These are phyloP conservation scores for Primulina tabacum DNA, from an alignment of 257 asterid genomes.

Conservation along the genomic window DNA sequence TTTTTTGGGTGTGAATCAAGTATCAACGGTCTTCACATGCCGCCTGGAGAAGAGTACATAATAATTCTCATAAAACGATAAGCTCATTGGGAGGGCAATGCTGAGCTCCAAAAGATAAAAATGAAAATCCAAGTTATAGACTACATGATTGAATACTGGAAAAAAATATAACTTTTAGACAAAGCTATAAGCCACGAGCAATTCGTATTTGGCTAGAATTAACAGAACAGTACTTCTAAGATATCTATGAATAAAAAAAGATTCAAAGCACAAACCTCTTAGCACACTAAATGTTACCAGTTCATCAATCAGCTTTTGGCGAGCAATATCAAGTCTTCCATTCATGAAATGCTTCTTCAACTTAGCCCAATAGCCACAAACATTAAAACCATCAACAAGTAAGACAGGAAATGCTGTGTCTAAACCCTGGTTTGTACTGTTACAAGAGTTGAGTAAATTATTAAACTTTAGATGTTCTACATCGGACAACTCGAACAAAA, in stretches of 20 bases:
- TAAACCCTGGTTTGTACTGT: slow-evolving; percentile 80
- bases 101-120: not conserved
- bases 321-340: slow-evolving; percentile 88
- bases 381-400: slow-evolving; percentile 97
- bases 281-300: slow-evolving; percentile 72
- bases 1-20: not conserved
- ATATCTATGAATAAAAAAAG: slow-evolving; percentile 17
- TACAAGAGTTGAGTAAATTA: slow-evolving; percentile 22
- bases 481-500: slow-evolving; percentile 24
- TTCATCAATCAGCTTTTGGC: slow-evolving; percentile 95
- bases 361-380: slow-evolving; percentile 95
- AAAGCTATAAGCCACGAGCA: not conserved
- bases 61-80: not conserved
- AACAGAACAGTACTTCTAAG: not conserved
- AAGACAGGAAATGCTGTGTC: slow-evolving; percentile 78
- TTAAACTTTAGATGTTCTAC: slow-evolving; percentile 17
- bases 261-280: slow-evolving; percentile 64
- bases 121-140: not conserved
- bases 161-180: not conserved
- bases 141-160: not conserved
- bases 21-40: not conserved
- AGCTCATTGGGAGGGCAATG: not conserved
- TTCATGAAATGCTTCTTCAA: slow-evolving; percentile 82
- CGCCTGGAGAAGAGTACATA: not conserved
- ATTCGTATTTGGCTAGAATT: not conserved